A percentile compares a stretch with the other conserved stretches of the same genome.
Evolutionary conservation across 495 filamentous ascomycete species (phyloP).

Genomic region (Aspergillus cristatus): DNA sequence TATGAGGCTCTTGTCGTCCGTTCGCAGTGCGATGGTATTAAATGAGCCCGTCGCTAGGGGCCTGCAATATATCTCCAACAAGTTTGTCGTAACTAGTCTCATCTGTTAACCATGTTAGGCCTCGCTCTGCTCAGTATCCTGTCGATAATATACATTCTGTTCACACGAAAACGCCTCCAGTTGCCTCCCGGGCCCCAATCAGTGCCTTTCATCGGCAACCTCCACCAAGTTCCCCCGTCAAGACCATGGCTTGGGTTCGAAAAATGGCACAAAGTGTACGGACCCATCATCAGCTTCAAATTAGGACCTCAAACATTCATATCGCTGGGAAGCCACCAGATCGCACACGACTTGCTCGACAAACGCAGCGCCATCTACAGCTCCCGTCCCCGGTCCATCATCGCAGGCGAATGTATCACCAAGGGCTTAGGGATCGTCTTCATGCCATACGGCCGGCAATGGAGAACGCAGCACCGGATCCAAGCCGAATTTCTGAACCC

Average conservation of each 20-base stretch:
- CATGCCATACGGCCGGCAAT: conserved; percentile 9
- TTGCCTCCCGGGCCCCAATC: background rate
- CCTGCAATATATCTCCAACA: no score
- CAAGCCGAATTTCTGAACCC: background rate
- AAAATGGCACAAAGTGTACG: conserved; percentile 15
- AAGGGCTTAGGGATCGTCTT: conserved; percentile 15
- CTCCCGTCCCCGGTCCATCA: conserved; percentile 12
- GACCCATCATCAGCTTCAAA: conserved; percentile 10
- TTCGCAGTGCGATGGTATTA: no score
- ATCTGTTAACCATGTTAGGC: no score
- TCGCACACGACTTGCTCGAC: conserved; percentile 10
- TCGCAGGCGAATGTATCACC: conserved; percentile 9
- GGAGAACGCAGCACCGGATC: conserved; percentile 5
- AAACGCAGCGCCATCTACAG: conserved; percentile 12
- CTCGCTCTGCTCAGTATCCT: no score
- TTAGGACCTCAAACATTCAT: conserved; percentile 5
- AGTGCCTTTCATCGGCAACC: conserved; percentile 18
- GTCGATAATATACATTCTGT: no score
- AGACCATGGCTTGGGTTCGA: conserved; percentile 3
- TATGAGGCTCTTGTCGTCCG: no score
- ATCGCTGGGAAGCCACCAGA: background rate
- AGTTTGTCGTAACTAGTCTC: no score
- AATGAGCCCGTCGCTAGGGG: no score
- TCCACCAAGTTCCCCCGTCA: conserved; percentile 10
- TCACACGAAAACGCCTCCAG: background rate